Percentiles rank a stretch among this genome's conserved stretches.
Conservation (phyloP, 2,329 filamentous ascomycete genomes). For the Taxawa tesnikishii region DNA sequence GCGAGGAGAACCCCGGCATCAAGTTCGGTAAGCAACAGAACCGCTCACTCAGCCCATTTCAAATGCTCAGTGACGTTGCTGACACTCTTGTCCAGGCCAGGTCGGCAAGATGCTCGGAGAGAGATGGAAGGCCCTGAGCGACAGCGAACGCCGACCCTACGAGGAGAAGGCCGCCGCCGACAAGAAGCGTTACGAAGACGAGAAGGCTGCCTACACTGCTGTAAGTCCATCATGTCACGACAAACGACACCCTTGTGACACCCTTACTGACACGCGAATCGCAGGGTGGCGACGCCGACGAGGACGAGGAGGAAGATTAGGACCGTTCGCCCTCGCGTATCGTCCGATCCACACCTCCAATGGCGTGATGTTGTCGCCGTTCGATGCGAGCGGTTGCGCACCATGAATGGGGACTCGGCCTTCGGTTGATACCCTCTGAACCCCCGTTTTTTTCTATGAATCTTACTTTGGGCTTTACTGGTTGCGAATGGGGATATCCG, state of each 20-base stretch:
- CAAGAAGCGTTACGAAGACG: slow-evolving; percentile 98
- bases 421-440: too few relatives aligned
- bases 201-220: slow-evolving; percentile 80
- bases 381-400: too few relatives aligned
- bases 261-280: slow-evolving; percentile 3
- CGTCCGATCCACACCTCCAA: too few relatives aligned
- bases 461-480: too few relatives aligned
- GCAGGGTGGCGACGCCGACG: slow-evolving; percentile 20
- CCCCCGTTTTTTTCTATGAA: too few relatives aligned
- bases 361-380: too few relatives aligned
- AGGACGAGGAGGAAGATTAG: slow-evolving; percentile 25
- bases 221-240: slow-evolving; percentile 40
- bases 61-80: slow-evolving; percentile 4
- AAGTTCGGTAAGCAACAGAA: slow-evolving; percentile 59
- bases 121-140: slow-evolving; percentile 93
- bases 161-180: slow-evolving; percentile 93
- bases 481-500: too few relatives aligned
- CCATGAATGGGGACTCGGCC: too few relatives aligned
- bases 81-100: slow-evolving; percentile 56
- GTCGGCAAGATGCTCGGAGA: slow-evolving; percentile 97
- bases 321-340: slow-evolving; percentile 2
- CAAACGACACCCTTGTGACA: background rate
- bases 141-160: slow-evolving; percentile 86
- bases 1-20: slow-evolving; percentile 96
- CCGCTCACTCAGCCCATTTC: slow-evolving; percentile 4